Percentiles rank a stretch among this genome's conserved stretches.
Conservation (phyloP, 768 basidiomycete genomes). For the Mycena alexandri region DNA sequence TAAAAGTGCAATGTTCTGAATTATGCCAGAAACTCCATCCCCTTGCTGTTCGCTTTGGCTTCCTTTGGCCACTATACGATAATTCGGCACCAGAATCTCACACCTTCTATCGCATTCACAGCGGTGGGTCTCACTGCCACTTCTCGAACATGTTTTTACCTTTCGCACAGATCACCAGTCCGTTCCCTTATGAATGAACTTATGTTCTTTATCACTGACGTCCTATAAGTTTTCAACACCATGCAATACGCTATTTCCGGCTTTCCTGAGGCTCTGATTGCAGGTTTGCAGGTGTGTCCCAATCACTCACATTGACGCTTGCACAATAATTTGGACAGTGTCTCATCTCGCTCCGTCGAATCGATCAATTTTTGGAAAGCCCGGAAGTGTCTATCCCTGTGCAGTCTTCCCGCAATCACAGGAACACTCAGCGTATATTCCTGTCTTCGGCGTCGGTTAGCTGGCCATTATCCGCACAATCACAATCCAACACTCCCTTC, state of each 20-base stretch:
- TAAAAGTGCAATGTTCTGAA: neutral
- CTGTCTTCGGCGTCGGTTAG: conserved; percentile 86
- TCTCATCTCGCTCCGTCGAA: conserved; percentile 87
- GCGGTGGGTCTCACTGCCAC: conserved; percentile 41
- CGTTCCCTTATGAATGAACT: neutral
- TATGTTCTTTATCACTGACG: neutral
- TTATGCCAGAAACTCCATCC: conserved; percentile 44
- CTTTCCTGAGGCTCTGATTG: conserved; percentile 75
- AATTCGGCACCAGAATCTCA: conserved; percentile 61
- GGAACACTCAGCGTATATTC: conserved; percentile 68
- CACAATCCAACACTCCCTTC: conserved; percentile 64
- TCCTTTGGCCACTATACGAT: conserved; percentile 62
- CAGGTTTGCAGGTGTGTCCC: conserved; percentile 65
- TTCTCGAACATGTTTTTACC: neutral
- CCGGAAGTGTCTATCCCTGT: conserved; percentile 77
- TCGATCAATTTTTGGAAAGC: conserved; percentile 87
- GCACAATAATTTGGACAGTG: conserved; percentile 53
- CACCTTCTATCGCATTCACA: conserved; percentile 75
- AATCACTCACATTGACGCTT: neutral
- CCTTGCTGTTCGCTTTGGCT: conserved; percentile 49
- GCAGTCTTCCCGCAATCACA: conserved; percentile 61
- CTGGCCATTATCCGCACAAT: conserved; percentile 67
- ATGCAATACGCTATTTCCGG: conserved; percentile 74
- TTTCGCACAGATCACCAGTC: neutral
- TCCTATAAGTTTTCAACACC: conserved; percentile 65